Conservation (phyloP, 306 rosid genomes). For the Acacia melanoxylon region DNA sequence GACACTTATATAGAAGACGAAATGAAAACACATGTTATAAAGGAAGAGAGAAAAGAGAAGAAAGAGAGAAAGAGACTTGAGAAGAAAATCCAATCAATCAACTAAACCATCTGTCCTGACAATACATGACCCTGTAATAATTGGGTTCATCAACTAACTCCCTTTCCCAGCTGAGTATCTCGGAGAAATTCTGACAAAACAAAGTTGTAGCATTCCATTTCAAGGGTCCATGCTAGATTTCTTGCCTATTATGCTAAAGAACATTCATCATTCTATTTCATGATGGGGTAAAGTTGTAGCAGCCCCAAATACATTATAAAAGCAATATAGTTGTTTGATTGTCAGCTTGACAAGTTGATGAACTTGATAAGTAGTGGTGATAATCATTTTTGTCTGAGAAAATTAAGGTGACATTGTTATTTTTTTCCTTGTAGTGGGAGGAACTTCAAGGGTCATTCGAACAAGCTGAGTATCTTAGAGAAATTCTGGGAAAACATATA, state of each 20-base stretch:
- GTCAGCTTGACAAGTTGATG: constrained; percentile 15
- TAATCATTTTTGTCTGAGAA: not conserved
- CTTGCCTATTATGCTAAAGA: not conserved
- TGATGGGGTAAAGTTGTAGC: not conserved
- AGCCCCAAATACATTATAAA: not conserved
- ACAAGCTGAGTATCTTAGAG: constrained; percentile 69
- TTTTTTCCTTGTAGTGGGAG: constrained; percentile 4
- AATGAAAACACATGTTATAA: not conserved
- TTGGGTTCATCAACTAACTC: not conserved
- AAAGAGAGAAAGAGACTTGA: not conserved
- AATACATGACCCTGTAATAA: not conserved
- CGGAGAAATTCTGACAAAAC: no score
- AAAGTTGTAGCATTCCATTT: no score
- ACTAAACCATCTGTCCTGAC: not conserved
- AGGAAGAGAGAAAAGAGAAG: not conserved
- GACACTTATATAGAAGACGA: not conserved
- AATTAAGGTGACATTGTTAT: not conserved
- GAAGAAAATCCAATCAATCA: not conserved
- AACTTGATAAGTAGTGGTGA: not conserved
- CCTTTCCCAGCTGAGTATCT: not conserved
- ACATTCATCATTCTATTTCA: constrained; percentile 1
- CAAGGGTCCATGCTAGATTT: not conserved
- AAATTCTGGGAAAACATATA: constrained; percentile 55
- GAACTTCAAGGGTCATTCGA: constrained; percentile 54
- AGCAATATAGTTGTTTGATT: not conserved